Evolutionary conservation across 192 early-diverging fungal species (phyloP), one percentile per base, ranked within the genome.

Genomic region (Coemansia asiatica): DNA sequence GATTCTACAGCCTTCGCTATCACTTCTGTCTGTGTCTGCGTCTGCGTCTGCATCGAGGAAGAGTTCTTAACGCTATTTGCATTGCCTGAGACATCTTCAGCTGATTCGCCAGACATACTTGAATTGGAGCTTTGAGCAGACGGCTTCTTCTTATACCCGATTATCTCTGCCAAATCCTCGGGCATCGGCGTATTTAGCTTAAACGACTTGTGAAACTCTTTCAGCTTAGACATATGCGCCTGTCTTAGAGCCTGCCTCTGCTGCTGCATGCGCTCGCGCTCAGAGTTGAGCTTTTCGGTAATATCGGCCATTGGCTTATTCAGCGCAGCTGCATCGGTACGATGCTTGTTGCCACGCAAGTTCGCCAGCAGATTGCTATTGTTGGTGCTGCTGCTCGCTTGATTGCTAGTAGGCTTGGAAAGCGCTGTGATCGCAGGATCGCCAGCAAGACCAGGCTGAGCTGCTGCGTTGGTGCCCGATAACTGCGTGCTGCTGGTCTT

Each of bases 101-200:
- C 27, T 60, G 64, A 54, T 19, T 21, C 58, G 44, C 59, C 61
- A 7, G 57, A 54, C 16, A 18, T 60, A 36, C 60, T 64, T 3
- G 57, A 47, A 51, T 67, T 66, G 51, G 19, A 35, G 60, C 56
- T 53, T 60, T 69, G 67, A 6, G 47, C 28, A 6, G 29, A 28
- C 61, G 56, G 35, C 61, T 79, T 73, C 64, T 85, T 76, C 56
- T 76, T 85, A 59, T 78, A 88, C 1, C 87, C 78, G 48, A 94
- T 68, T 29, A 95, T 90, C 49, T 90, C 88, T 22, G 88, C 84
- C 27, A 95, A 74, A 68, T 96, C 94, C 25, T 86, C 81, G 0
- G 94, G 94, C 63, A 94, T 87, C 7, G 94, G 92, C 12, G 86
- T 85, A 60, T 88, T 88, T 19, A 96, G 83, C 79, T 91, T 91